Conservation (phyloP, 1,139 yeast species). For the Geotrichum europaeum region DNA sequence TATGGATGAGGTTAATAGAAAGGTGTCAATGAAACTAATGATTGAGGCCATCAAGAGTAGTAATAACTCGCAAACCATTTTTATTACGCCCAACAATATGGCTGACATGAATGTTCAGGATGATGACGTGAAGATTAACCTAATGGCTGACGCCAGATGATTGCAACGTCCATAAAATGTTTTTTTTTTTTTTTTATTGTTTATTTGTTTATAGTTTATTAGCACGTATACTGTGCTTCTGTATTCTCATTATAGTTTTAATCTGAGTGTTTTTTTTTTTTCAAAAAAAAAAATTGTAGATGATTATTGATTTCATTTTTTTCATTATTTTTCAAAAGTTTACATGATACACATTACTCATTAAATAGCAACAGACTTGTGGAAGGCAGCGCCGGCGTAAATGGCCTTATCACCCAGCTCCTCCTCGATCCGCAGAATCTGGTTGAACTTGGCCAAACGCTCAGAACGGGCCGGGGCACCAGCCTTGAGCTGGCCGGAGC, state of each 20-base stretch:
- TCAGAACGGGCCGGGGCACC: slow-evolving; percentile 99
- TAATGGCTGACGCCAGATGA: slow-evolving; percentile 51
- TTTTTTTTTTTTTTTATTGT: background rate
- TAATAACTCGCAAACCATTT: slow-evolving; percentile 76
- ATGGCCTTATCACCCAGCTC: slow-evolving; percentile 92
- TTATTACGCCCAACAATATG: slow-evolving; percentile 92
- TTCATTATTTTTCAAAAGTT: background rate
- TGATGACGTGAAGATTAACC: slow-evolving; percentile 61
- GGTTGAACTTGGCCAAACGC: slow-evolving; percentile 91
- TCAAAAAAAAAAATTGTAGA: background rate
- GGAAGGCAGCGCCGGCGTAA: slow-evolving; percentile 90
- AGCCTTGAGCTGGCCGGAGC: slow-evolving; percentile 96
- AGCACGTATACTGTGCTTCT: background rate
- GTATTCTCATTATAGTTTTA: background rate
- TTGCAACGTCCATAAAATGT: background rate
- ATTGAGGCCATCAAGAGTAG: slow-evolving; percentile 52
- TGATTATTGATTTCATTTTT: background rate
- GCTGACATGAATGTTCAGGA: slow-evolving; percentile 62
- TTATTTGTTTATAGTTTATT: background rate
- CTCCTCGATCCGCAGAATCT: slow-evolving; percentile 95
- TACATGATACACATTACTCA: background rate
- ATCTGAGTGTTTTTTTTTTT: background rate
- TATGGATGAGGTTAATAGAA: slow-evolving; percentile 91
- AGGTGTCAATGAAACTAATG: slow-evolving; percentile 70
- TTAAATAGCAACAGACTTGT: slow-evolving; percentile 33